phyloP scores from a whole-genome alignment of 2,329 filamentous ascomycete genomes.

The Trichophyton simii region DNA sequence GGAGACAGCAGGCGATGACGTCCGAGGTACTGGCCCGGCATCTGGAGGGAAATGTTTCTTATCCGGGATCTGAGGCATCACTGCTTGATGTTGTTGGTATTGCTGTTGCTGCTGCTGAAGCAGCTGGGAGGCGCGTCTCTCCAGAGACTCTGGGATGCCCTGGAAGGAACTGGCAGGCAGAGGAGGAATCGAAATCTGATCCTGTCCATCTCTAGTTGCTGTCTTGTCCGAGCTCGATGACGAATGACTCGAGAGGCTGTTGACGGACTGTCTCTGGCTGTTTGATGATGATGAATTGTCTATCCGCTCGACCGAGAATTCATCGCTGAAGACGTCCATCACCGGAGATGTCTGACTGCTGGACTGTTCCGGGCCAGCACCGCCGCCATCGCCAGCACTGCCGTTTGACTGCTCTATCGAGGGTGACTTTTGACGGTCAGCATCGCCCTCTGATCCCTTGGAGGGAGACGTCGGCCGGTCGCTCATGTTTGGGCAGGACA shows the following conservation, averaged over 20 bases:
- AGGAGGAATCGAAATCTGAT: neutral
- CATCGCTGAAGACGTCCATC: conserved; percentile 38
- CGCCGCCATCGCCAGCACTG: neutral
- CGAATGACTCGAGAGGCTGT: conserved; percentile 5
- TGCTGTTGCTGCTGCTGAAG: conserved; percentile 12
- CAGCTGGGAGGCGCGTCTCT: conserved; percentile 18
- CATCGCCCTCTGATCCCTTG: neutral
- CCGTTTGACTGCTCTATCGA: too few species aligned
- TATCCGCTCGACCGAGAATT: conserved; percentile 34
- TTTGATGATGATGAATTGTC: conserved; percentile 16
- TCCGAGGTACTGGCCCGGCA: conserved; percentile 11
- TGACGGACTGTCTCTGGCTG: conserved; percentile 10
- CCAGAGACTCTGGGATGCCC: conserved; percentile 11
- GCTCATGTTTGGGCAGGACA: neutral
- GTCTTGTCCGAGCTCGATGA: neutral
- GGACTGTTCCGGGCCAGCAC: neutral
- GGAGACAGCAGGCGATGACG: conserved; percentile 14
- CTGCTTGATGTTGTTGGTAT: conserved; percentile 5
- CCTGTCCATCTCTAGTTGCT: neutral
- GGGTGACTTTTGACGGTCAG: too few species aligned
- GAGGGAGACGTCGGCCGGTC: neutral
- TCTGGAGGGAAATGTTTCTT: conserved; percentile 7
- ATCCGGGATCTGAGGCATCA: conserved; percentile 10
- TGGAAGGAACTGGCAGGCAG: conserved; percentile 7
- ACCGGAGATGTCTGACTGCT: conserved; percentile 17